Evolutionary conservation across 176 grass and related monocot genomes (phyloP).

Genomic region (Leersia perrieri): DNA sequence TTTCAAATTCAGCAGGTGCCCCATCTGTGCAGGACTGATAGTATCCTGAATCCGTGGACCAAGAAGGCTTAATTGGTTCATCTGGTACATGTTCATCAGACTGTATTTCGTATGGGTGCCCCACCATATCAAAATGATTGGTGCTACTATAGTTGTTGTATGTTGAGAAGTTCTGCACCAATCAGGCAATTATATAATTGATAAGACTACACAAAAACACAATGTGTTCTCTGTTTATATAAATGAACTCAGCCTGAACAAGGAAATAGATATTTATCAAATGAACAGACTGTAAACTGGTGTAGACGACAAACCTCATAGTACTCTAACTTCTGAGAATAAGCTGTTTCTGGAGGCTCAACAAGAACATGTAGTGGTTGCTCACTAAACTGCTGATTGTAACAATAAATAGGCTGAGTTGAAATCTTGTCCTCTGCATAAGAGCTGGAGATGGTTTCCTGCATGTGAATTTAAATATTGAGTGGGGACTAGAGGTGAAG

Average conservation of each 20-base stretch:
- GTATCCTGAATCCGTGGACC: slow-evolving; percentile 52
- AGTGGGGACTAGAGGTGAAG: neutral
- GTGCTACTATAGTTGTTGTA: slow-evolving; percentile 35
- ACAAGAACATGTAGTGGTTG: slow-evolving; percentile 55
- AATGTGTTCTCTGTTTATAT: neutral
- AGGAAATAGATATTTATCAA: neutral
- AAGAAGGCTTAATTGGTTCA: slow-evolving; percentile 52
- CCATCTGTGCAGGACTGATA: slow-evolving; percentile 46
- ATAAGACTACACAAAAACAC: neutral
- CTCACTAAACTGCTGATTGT: slow-evolving; percentile 58
- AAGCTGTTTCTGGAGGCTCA: slow-evolving; percentile 51
- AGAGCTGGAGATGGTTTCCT: slow-evolving; percentile 20
- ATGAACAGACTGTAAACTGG: neutral
- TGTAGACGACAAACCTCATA: slow-evolving; percentile 51
- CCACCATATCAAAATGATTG: slow-evolving; percentile 23
- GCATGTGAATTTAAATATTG: neutral
- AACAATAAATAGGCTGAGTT: slow-evolving; percentile 47
- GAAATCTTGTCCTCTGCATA: slow-evolving; percentile 32
- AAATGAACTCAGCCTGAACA: neutral
- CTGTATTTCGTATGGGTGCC: slow-evolving; percentile 39
- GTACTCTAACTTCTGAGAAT: slow-evolving; percentile 58
- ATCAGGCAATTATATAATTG: slow-evolving; percentile 11
- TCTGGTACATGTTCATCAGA: slow-evolving; percentile 21
- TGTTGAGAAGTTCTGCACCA: slow-evolving; percentile 45
- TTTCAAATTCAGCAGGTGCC: slow-evolving; percentile 27